phyloP scores from a whole-genome alignment of 208 protist genomes.

The Trypanosoma theileri region DNA sequence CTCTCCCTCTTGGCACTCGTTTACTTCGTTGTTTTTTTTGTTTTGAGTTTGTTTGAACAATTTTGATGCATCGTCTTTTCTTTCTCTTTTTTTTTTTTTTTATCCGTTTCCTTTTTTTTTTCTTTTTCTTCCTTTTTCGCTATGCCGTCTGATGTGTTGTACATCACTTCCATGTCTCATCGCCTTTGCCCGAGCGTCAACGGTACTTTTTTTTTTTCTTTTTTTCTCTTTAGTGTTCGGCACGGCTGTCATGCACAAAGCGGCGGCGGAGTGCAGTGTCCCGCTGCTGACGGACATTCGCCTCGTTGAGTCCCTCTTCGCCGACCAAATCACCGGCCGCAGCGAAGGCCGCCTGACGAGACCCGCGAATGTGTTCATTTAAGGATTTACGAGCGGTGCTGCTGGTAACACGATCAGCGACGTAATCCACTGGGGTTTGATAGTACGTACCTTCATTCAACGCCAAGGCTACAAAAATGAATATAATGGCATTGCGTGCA shows the following conservation, averaged over 20 bases:
- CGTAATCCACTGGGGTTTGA: slow-evolving; percentile 69
- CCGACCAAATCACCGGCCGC: slow-evolving; percentile 64
- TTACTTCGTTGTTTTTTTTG: neutral
- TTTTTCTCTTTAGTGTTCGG: slow-evolving; percentile 27
- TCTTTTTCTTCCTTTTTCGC: neutral
- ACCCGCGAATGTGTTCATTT: slow-evolving; percentile 66
- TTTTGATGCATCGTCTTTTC: slow-evolving; percentile 2
- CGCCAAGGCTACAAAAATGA: slow-evolving; percentile 64
- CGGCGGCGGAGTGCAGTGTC: slow-evolving; percentile 83
- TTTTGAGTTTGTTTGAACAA: neutral
- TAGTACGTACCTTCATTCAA: slow-evolving; percentile 45
- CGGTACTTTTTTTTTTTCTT: slow-evolving; percentile 4
- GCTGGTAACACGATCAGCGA: slow-evolving; percentile 63
- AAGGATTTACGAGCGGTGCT: slow-evolving; percentile 40
- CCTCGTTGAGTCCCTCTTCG: slow-evolving; percentile 78
- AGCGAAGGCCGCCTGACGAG: slow-evolving; percentile 57
- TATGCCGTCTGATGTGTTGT: neutral
- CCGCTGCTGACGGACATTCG: slow-evolving; percentile 72
- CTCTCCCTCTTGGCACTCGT: neutral
- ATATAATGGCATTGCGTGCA: slow-evolving; percentile 69
- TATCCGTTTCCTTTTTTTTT: neutral
- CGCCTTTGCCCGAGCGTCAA: neutral
- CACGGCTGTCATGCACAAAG: slow-evolving; percentile 62
- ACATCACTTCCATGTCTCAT: neutral
- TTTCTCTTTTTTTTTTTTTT: slow-evolving; percentile 3